These are phyloP conservation scores for Ampelocalamus luodianensis DNA, from an alignment of 176 grass and related monocot species.

Conservation along the genomic window DNA sequence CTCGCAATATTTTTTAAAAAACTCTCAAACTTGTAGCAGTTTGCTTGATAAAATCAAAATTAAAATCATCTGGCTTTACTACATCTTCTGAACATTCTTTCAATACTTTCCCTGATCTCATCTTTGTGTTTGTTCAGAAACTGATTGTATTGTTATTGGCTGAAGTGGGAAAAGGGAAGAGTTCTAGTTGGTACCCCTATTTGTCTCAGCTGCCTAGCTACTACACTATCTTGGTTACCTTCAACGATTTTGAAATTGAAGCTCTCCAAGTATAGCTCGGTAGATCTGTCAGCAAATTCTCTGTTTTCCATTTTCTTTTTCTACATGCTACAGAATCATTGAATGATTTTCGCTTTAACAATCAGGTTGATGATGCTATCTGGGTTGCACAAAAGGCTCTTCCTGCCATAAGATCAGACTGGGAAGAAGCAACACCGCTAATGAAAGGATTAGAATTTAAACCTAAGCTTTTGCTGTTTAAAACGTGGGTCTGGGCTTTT, in stretches of 20 bases:
- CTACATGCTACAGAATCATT: slow-evolving; percentile 25
- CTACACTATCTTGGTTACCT: slow-evolving; percentile 76
- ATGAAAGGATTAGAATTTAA: slow-evolving; percentile 78
- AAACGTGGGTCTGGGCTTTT: slow-evolving; percentile 90
- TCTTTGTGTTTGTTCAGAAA: slow-evolving; percentile 53
- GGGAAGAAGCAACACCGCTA: slow-evolving; percentile 52
- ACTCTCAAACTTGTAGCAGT: neutral
- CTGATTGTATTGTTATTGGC: slow-evolving; percentile 75
- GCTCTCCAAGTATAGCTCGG: slow-evolving; percentile 74
- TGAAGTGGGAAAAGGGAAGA: slow-evolving; percentile 77
- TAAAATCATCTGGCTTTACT: neutral
- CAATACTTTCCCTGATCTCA: slow-evolving; percentile 17
- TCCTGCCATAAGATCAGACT: slow-evolving; percentile 61
- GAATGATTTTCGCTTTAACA: slow-evolving; percentile 7
- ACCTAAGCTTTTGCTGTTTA: slow-evolving; percentile 71
- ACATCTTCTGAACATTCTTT: slow-evolving; percentile 19
- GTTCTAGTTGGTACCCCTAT: slow-evolving; percentile 82
- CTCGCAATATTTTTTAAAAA: neutral
- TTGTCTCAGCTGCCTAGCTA: slow-evolving; percentile 75
- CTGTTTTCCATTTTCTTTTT: slow-evolving; percentile 1
- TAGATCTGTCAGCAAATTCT: slow-evolving; percentile 37
- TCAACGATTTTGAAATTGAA: slow-evolving; percentile 74
- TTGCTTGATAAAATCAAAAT: slow-evolving; percentile 27
- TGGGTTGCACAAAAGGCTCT: slow-evolving; percentile 78
- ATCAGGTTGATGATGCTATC: slow-evolving; percentile 77